Percentiles rank a stretch among this genome's conserved stretches.
Evolutionary conservation across 2,329 filamentous ascomycete species (phyloP).

Genomic region (Mycogone perniciosa): DNA sequence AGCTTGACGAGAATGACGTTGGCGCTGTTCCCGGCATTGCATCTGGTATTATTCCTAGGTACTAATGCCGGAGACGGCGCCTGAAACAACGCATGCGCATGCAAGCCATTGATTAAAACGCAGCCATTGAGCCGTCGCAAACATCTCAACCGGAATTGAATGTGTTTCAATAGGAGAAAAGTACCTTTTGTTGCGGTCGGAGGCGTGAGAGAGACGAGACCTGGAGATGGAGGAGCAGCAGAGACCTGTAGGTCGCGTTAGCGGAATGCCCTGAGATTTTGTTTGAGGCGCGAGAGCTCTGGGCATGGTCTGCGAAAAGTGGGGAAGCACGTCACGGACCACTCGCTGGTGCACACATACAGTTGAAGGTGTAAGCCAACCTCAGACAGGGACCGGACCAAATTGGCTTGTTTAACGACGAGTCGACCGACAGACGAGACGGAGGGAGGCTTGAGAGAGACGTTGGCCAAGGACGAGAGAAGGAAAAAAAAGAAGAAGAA

Average conservation of each 20-base stretch:
- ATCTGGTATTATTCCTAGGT: too few species aligned
- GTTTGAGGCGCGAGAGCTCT: constrained; percentile 17
- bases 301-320: constrained; percentile 12
- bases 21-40: too few species aligned
- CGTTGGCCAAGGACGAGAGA: constrained; percentile 2
- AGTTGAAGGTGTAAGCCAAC: not conserved
- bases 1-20: not conserved
- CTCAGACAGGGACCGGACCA: too few species aligned
- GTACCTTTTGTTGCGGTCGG: constrained; percentile 7
- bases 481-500: constrained; percentile 1
- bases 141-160: too few species aligned
- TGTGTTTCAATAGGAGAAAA: not conserved
- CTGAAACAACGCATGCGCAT: too few species aligned
- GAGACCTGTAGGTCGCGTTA: constrained; percentile 16
- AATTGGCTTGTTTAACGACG: constrained; percentile 3
- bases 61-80: too few species aligned
- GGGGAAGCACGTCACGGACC: constrained; percentile 18
- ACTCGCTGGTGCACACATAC: constrained; percentile 9
- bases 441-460: not conserved
- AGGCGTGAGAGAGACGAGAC: constrained; percentile 2
- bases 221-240: constrained; percentile 1
- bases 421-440: constrained; percentile 4
- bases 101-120: too few species aligned
- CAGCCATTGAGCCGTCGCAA: too few species aligned
- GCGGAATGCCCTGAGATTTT: constrained; percentile 21